These are phyloP conservation scores for Candida ficus DNA, from an alignment of 805 yeast species.

Conservation along the genomic window DNA sequence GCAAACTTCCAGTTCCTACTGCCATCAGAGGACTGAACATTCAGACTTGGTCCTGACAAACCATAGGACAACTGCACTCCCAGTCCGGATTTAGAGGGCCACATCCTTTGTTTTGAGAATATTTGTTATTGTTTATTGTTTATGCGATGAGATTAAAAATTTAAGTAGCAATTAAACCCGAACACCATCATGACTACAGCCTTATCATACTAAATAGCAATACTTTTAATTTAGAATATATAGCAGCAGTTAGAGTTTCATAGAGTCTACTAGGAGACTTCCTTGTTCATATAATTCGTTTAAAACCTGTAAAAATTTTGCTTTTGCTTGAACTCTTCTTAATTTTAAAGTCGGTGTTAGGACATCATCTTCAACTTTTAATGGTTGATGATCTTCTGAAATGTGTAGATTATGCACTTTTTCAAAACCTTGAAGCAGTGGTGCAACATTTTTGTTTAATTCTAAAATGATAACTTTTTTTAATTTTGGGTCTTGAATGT, in stretches of 20 bases:
- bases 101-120: constrained; percentile 16
- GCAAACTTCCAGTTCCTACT: constrained; percentile 28
- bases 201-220: not conserved
- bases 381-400: constrained; percentile 39
- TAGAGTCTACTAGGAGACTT: constrained; percentile 2
- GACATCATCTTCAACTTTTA: constrained; percentile 54
- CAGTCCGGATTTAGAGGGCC: constrained; percentile 38
- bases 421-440: constrained; percentile 55
- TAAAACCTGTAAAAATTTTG: constrained; percentile 36
- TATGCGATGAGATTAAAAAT: not conserved
- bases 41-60: constrained; percentile 34
- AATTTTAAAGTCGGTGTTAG: constrained; percentile 65
- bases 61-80: constrained; percentile 42
- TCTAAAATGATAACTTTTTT: constrained; percentile 29
- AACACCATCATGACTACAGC: not conserved
- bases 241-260: not conserved
- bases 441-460: constrained; percentile 34
- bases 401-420: constrained; percentile 50
- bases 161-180: not conserved
- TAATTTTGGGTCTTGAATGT: constrained; percentile 14
- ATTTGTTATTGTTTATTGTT: too few relatives aligned
- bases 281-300: constrained; percentile 48
- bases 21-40: too few relatives aligned
- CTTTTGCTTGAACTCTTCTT: constrained; percentile 42
- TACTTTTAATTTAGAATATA: too few relatives aligned